Base-by-base conservation (phyloP, 257 asterid genomes). In the Solanum ossicruentum region DNA sequence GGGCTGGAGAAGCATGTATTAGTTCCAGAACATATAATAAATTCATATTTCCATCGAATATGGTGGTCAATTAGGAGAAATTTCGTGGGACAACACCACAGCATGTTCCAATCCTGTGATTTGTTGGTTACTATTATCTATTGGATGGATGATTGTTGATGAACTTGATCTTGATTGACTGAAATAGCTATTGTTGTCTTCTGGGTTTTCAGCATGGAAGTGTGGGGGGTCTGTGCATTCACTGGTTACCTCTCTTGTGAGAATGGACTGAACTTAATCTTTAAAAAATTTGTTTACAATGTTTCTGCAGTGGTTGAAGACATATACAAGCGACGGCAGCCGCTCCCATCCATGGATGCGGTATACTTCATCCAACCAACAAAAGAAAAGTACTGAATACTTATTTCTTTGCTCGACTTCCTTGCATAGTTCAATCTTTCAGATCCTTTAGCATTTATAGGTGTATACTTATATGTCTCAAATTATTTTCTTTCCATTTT, bases 311-410 rank as follows among this genome's bases (percentile, higher is more conserved):
- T 97, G 96, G 98, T 95, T 89, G 99, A 97, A 91, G 99, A 97
- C 90, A 95, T 97, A 91, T 93, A 95, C 90, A 94, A 92, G 92
- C 91, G 99, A 83, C 89, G 99, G 84, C 99, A 95, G 85, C 99
- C 99, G 49, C 90, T 97, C 81, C 99, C 99, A 84, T 89, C 98
- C 63, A 95, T 95, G 99, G 99, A 94, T 89, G 99, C 99, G 79
- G 92, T 97, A 92, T 97, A 97, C 89, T 97, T 95, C 88, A 91
- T 97, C 87, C 98, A 92, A 89, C 99, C 99, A 86, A 94, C 98
- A 84, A 92, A 93, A 91, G 99, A 97, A 83, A 97, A 97, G 99
- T 97, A 93, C 82, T 82, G 70, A 81, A 86, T 82, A 61, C 83
- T 70, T 56, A 75, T 32, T 72, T 43, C 82, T 81, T 70, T 18